A percentile compares a stretch with the other conserved stretches of the same genome.
These are phyloP conservation scores for Fonsecaea erecta DNA, from an alignment of 2,329 filamentous ascomycete species.

Conservation along the genomic window DNA sequence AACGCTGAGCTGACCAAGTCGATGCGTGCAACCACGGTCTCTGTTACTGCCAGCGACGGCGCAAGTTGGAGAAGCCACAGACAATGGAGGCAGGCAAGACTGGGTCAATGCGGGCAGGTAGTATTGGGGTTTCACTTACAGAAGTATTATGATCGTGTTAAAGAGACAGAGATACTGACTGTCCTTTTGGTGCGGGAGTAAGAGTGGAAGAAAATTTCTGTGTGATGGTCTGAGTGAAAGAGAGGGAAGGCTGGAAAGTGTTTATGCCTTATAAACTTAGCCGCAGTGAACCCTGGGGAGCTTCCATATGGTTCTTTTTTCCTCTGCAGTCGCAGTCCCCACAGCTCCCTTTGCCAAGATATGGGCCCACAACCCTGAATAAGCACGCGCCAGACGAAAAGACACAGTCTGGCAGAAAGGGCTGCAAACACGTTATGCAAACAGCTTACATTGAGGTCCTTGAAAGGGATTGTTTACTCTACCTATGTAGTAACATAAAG, in stretches of 20 bases:
- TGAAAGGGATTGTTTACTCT: not conserved
- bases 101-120: not conserved
- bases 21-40: not conserved
- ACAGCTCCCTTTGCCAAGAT: not conserved
- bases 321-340: not conserved
- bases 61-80: slow-evolving; percentile 3
- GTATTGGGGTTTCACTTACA: slow-evolving; percentile 3
- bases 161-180: slow-evolving; percentile 7
- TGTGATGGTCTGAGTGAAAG: slow-evolving; percentile 4
- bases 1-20: not conserved
- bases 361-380: not conserved
- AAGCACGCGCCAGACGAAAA: not conserved
- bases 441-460: not conserved
- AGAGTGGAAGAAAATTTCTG: slow-evolving; percentile 3
- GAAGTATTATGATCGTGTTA: not conserved
- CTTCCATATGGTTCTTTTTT: slow-evolving; percentile 6
- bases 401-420: not conserved
- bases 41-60: not conserved
- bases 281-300: slow-evolving; percentile 1
- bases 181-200: slow-evolving; percentile 3
- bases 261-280: slow-evolving; percentile 7
- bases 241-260: slow-evolving; percentile 9
- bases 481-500: not conserved
- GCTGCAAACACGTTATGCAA: not conserved
- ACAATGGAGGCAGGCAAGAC: not conserved